A percentile compares a stretch with the other conserved stretches of the same genome.
These are phyloP conservation scores for Leccinum incarnatum DNA, from an alignment of 768 basidiomycete species.

Conservation along the genomic window DNA sequence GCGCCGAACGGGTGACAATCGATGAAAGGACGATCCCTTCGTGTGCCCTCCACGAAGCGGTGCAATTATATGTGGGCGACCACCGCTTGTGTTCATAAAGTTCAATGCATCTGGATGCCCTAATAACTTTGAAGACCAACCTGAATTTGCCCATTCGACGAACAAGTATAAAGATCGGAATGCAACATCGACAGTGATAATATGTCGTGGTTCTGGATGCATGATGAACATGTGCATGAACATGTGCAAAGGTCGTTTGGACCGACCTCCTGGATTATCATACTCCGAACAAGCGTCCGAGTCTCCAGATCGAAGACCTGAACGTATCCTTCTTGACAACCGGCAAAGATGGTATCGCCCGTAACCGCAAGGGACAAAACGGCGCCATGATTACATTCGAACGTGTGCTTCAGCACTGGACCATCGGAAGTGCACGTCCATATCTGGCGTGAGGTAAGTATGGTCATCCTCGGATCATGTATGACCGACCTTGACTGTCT, in stretches of 20 bases:
- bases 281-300: constrained; percentile 77
- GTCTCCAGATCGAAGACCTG: constrained; percentile 91
- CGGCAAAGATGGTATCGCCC: constrained; percentile 85
- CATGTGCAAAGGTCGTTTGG: neutral
- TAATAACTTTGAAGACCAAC: constrained; percentile 33
- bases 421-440: constrained; percentile 55
- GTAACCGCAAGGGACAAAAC: constrained; percentile 74
- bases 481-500: constrained; percentile 70
- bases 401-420: constrained; percentile 58
- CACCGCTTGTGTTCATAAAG: constrained; percentile 51
- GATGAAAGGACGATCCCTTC: constrained; percentile 82
- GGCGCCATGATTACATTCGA: constrained; percentile 72
- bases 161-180: constrained; percentile 62
- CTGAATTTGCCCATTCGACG: constrained; percentile 68
- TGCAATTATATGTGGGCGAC: constrained; percentile 83
- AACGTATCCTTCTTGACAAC: constrained; percentile 92
- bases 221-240: neutral
- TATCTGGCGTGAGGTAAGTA: constrained; percentile 40
- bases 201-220: constrained; percentile 67
- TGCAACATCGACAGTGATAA: constrained; percentile 74
- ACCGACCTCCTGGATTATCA: constrained; percentile 79
- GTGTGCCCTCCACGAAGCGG: constrained; percentile 80
- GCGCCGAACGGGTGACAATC: constrained; percentile 44
- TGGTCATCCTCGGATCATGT: neutral
- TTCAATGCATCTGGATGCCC: neutral